Evolutionary conservation across 352 stramenopile genomes (phyloP), one percentile per base, ranked within the genome.

Genomic region (Pythium aristosporum): DNA sequence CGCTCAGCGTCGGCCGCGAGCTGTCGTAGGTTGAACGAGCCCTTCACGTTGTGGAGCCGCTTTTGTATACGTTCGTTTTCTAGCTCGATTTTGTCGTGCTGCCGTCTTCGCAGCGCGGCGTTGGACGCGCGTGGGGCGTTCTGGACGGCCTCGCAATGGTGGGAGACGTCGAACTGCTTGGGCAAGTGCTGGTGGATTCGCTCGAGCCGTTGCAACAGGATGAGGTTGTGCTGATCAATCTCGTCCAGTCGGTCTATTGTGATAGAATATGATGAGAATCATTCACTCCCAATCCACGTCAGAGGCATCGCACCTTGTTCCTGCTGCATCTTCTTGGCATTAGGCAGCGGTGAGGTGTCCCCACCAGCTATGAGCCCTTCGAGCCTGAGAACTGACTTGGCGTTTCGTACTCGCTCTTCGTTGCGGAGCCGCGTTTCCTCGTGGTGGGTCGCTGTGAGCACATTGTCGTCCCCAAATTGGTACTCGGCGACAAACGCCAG

Each of bases 401-500:
- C 74, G 5, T 86, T 67, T 39, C 74, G 71, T 2, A 90, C 52
- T 16, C 77, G 69, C n/a, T 69, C 70, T 49, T 81, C 67, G 57
- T 85, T 76, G 42, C 73, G 73, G n/a, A 82, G 55, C 0, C 77
- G 73, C 23, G 69, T 63, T 42, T 85, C 74, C 51, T 90, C 75
- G 12, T 76, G 61, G 57, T 73, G 71, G 16, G 68, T 77, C 30
- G 77, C 74, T 8, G 79, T 90, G 54, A 90, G 58, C 23, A 88
- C 51, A 41, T 88, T 90, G 36, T 83, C 76, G 7, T 87, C 77
- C 4, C 68, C 79, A 58, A 85, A 90, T 42, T 85, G 72, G 61
- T 90, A 90, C 53, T 90, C 81, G 12, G 79, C 77, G 15, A 79
- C 61, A 58, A 85, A 90, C 32, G 81, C 63, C 47, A 90, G 60